These are phyloP conservation scores for Lathyrus tuberosus DNA, from an alignment of 306 rosid genomes.

Conservation along the genomic window DNA sequence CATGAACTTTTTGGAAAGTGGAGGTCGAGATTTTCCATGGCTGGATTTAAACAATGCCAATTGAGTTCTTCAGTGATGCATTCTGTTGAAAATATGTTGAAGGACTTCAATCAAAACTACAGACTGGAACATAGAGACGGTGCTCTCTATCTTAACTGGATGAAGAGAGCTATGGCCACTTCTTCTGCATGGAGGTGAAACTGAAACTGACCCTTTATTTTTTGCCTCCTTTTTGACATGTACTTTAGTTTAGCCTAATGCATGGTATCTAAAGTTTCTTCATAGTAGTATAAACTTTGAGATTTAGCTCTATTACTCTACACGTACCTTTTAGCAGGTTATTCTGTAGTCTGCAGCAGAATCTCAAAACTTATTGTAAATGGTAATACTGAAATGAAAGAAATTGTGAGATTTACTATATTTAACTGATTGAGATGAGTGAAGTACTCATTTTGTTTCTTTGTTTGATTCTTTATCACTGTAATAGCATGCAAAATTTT, in stretches of 20 bases:
- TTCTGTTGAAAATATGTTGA: slow-evolving; percentile 48
- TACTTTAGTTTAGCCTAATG: slow-evolving; percentile 27
- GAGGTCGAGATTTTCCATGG: slow-evolving; percentile 75
- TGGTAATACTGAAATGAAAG: slow-evolving; percentile 43
- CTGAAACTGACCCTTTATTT: slow-evolving; percentile 36
- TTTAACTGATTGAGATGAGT: neutral
- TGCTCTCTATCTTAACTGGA: slow-evolving; percentile 74
- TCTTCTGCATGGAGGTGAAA: slow-evolving; percentile 81
- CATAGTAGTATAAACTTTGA: slow-evolving; percentile 41
- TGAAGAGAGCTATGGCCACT: slow-evolving; percentile 62
- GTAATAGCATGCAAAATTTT: too few species aligned
- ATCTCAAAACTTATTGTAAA: slow-evolving; percentile 49
- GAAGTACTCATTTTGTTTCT: neutral
- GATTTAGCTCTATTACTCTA: slow-evolving; percentile 39
- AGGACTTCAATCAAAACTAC: slow-evolving; percentile 55
- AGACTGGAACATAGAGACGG: slow-evolving; percentile 51
- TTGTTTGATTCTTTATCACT: neutral
- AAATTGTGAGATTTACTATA: neutral
- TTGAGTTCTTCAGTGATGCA: slow-evolving; percentile 56
- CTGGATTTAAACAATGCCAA: slow-evolving; percentile 59
- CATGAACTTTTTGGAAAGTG: slow-evolving; percentile 83
- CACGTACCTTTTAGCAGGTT: slow-evolving; percentile 27
- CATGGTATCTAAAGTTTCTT: slow-evolving; percentile 38
- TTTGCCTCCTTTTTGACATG: neutral
- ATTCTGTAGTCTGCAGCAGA: slow-evolving; percentile 33